Evolutionary conservation across 495 filamentous ascomycete species (phyloP), one percentile per base, ranked within the genome.

Genomic region (Sordaria brevicollis): DNA sequence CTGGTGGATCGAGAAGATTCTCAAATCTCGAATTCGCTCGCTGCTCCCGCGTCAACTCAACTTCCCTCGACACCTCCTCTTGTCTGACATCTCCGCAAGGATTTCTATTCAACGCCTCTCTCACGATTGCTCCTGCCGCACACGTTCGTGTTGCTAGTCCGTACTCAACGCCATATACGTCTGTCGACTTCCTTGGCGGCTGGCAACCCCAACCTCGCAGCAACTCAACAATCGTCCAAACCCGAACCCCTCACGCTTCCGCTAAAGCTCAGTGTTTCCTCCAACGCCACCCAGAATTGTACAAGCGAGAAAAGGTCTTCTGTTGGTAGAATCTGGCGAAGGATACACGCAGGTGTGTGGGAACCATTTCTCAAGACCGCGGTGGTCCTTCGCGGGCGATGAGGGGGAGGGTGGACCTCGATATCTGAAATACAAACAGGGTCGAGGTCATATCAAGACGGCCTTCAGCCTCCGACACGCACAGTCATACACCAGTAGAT

Each of bases 331-430:
- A 25, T 57, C 49, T 57, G 21, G 49, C 25, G 25, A 57, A 57
- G 49, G 49, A 57, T 57, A 57, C 13, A 62, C 49, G 29, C 13
- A 17, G 49, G 49, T 62, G 49, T 31, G 49, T 62, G 73, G 67
- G 67, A 70, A 39, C 21, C 69, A 62, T 71, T 71, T 71, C 67
- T 67, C 62, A 78, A 71, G 72, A 75, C 74, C 79, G 70, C 62
- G 69, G 68, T 57, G 79, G 74, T 76, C 77, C 49, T 76, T 75
- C 72, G 70, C 70, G 73, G 72, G 78, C 72, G 77, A 79, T 78
- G 79, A 71, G 71, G 79, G 78, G 78, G 79, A 73, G 67, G 78
- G 77, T 68, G 71, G 77, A 75, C 77, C 77, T 78, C 75, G 75
- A 75, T 72, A 77, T 75, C 74, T 78, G 73, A 77, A 54, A 68